Evolutionary conservation across 768 basidiomycete species (phyloP), one percentile per base, ranked within the genome.

Genomic region (Suillus subluteus): DNA sequence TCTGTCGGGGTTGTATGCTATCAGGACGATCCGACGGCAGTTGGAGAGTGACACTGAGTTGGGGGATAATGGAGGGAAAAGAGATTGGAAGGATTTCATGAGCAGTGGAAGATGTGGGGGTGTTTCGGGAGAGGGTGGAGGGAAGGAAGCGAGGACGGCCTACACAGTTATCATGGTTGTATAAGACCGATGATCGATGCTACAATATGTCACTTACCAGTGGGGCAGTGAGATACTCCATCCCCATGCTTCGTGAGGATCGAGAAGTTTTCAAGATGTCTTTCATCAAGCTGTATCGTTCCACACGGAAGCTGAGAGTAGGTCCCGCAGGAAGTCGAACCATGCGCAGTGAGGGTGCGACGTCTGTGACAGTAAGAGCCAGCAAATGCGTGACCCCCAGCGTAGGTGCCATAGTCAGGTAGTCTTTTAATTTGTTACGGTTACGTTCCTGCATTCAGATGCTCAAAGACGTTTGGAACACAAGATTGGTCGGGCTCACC

Each of bases 1-100:
- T 58, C 88, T 89, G 26, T 91, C 90, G 23, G 91, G 79, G 77
- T 95, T 95, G 82, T 98, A 98, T 1, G 95, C 90, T 61, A 99
- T 81, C 61, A 99, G 90, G 41, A 99, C 94, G 64, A 99, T 91
- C 71, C 98, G 89, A 40, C 98, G 93, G 4, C 96, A 96, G 40
- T 94, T 92, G 62, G 96, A 91, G 62, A 95, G 88, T 26, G 88
- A 86, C 75, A 95, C 83, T 40, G 87, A 85, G 72, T 92, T 85
- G 1, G 94, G 94, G 13, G 93, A 84, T 58, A 99, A 92, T 0
- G 98, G 91, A 6, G 98, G 98, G 80, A 98, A 99, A 67, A 99
- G 82, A 38, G 94, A 91, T 77, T 99, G 98, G 81, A 99, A 98
- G 66, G 95, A 88, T 78, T 98, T 98, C 86, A 96, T 91, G 74